Percentiles rank a stretch among this genome's conserved stretches.
phyloP scores from a whole-genome alignment of 257 asterid genomes.

The Plantago major region DNA sequence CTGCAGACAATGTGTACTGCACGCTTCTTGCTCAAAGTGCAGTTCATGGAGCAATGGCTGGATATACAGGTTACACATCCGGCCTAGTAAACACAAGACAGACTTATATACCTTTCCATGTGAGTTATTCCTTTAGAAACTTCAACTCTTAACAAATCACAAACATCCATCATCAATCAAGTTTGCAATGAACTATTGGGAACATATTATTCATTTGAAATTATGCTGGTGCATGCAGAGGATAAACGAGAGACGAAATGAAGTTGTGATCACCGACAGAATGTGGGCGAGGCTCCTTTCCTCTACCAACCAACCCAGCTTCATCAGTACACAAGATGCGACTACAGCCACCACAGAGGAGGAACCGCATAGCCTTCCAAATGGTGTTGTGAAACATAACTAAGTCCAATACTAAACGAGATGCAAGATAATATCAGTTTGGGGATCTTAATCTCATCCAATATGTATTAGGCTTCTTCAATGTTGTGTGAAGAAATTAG shows the following conservation, averaged over 20 bases:
- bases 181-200: background rate
- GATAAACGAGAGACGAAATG: slow-evolving; percentile 60
- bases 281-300: slow-evolving; percentile 97
- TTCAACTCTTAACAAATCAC: background rate
- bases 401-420: background rate
- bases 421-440: background rate
- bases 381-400: background rate
- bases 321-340: slow-evolving; percentile 35
- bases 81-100: slow-evolving; percentile 74
- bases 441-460: background rate
- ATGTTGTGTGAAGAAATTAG: slow-evolving; percentile 3
- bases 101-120: slow-evolving; percentile 78
- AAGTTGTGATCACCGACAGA: slow-evolving; percentile 89
- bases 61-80: slow-evolving; percentile 75
- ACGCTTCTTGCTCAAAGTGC: slow-evolving; percentile 94
- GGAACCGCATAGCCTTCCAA: slow-evolving; percentile 14
- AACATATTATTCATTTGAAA: background rate
- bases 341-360: slow-evolving; percentile 28
- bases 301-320: slow-evolving; percentile 93
- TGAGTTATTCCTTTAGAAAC: slow-evolving; percentile 29
- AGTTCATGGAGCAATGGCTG: slow-evolving; percentile 98
- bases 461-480: background rate
- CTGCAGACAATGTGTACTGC: slow-evolving; percentile 85
- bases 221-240: slow-evolving; percentile 39
- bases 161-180: background rate